phyloP scores from a whole-genome alignment of 2,329 filamentous ascomycete genomes.

The Talaromyces sp. region DNA sequence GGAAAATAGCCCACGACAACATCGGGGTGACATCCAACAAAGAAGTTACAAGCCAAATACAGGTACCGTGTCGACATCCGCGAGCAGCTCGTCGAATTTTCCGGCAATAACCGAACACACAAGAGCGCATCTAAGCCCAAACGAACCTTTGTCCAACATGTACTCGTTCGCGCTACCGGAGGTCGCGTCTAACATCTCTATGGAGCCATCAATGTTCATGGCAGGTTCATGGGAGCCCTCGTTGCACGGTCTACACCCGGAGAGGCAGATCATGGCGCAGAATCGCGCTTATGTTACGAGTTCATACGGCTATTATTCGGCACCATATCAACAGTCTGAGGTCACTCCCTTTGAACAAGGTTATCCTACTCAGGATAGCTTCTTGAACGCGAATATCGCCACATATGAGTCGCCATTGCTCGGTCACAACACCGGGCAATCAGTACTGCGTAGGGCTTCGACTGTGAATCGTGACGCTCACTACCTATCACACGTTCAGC shows the following conservation, averaged over 20 bases:
- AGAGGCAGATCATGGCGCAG: conserved; percentile 2
- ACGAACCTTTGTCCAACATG: background rate
- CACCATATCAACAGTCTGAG: background rate
- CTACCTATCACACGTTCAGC: background rate
- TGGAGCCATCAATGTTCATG: conserved; percentile 13
- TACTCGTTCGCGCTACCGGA: background rate
- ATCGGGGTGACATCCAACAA: background rate
- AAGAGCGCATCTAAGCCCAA: background rate
- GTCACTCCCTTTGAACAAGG: background rate
- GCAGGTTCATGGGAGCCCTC: conserved; percentile 5
- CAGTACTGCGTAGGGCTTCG: background rate
- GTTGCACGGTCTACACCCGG: background rate
- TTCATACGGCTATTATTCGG: background rate
- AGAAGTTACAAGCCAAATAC: background rate
- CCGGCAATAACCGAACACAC: background rate
- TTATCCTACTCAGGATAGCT: background rate
- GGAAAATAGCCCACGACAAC: background rate
- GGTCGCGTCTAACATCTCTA: background rate
- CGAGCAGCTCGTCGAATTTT: background rate
- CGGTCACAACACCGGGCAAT: background rate
- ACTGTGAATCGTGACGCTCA: background rate
- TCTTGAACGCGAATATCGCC: background rate
- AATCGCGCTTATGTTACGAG: background rate
- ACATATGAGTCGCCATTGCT: background rate
- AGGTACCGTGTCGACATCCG: background rate